Conservation (phyloP, 495 filamentous ascomycete genomes). For the Chaetomidium leptoderma region DNA sequence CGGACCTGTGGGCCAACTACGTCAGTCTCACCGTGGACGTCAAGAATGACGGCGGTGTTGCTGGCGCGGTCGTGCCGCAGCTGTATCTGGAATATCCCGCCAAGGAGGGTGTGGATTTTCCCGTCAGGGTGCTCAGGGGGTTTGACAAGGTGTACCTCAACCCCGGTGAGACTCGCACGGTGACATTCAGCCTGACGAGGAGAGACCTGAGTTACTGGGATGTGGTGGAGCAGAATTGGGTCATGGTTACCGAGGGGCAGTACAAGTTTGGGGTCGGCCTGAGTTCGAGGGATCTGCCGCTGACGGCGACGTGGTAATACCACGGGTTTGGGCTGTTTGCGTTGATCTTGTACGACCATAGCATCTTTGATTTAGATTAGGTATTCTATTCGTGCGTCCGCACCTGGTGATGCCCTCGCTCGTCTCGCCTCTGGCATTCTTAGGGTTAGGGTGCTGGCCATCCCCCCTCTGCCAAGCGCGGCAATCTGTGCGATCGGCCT, state of each 20-base stretch:
- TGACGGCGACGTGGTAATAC: constrained; percentile 35
- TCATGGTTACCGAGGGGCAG: constrained; percentile 52
- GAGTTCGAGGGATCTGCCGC: constrained; percentile 39
- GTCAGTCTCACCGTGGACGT: constrained; percentile 59
- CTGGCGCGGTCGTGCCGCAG: constrained; percentile 75
- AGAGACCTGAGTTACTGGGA: constrained; percentile 82
- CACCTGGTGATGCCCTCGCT: too few relatives aligned
- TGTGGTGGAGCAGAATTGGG: constrained; percentile 74
- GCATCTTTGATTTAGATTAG: too few relatives aligned
- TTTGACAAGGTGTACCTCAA: constrained; percentile 71
- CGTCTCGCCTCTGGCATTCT: neutral
- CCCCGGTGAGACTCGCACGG: constrained; percentile 51
- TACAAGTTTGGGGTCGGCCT: constrained; percentile 45
- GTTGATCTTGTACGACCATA: neutral
- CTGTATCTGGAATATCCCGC: constrained; percentile 73
- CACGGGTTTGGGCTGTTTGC: neutral
- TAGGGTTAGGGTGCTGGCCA: neutral
- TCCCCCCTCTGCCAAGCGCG: neutral
- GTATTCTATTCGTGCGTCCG: too few relatives aligned
- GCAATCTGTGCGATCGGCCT: neutral
- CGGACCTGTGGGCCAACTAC: constrained; percentile 69
- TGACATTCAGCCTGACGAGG: constrained; percentile 70
- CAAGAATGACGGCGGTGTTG: constrained; percentile 61
- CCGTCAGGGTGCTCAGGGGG: constrained; percentile 66
- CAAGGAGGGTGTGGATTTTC: constrained; percentile 63